Base-by-base conservation (phyloP, 116 monocot genomes). In the Dioscorea cayenensis region DNA sequence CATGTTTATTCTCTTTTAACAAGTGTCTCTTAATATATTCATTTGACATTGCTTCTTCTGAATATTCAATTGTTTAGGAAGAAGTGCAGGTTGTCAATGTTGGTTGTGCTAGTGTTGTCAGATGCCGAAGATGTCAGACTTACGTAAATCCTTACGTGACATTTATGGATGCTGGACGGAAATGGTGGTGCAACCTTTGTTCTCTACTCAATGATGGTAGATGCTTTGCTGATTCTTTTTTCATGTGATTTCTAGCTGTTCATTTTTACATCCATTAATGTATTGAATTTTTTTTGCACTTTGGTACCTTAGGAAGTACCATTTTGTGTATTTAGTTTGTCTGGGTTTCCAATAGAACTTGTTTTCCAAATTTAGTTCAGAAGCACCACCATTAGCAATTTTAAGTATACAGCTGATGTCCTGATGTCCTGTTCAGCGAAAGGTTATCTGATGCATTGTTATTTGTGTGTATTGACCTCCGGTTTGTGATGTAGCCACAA, bases 101-200 rank as follows among this genome's bases (percentile, higher is more conserved):
- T 84, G 91, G 94, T 67, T 23, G 83, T 51, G 80, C 85, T 51
- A 94, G 99, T 68, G 79, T 99, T 72, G 68, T 99, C 66, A 81
- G 99, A 25, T 99, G 99, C 67, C 83, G 94, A 66, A 86, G 91
- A 75, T 99, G 99, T 65, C 87, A 94, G 5, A 94, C 87, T 28
- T 99, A 99, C 71, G 65, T 99, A 16, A 99, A 99, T 75, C 89
- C 99, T 49, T 99, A 99, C 71, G 94, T 81, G 28, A 87, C 91
- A 52, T 99, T 99, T 72, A 85, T 91, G 2, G 99, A 99, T 85
- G 77, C 82, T 19, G 99, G 99, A 74, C 87, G 94, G 67, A 99
- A 94, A 74, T 99, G 99, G 99, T 86, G 99, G 19, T 99, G 99
- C 84, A 99, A 91, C 65, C 86, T 94, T 65, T 99, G 99, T 82